Base-by-base conservation (phyloP, 257 asterid species). In the Leptodermis oblonga region DNA sequence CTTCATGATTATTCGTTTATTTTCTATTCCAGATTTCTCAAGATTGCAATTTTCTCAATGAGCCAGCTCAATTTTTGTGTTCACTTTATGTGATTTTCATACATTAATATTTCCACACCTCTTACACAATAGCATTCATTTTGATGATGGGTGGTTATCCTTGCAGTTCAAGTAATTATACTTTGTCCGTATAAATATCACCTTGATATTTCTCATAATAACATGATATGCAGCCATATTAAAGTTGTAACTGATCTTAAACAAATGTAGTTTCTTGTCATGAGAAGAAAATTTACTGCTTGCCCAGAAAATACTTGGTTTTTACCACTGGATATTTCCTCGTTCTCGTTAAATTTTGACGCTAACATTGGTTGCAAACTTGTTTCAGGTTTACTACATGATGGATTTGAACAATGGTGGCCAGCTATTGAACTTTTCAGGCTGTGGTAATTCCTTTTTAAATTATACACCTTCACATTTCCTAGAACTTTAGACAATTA, bases 381-480 rank as follows among this genome's bases (percentile, higher is more conserved):
- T 43, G 64, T 82, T 86, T 77, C 80, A 93, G 99, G 90, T 89
- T 56, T 93, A 93, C 77, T 93, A 90, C 85, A 90, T 93, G 95
- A 73, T 93, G 58, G 95, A 93, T 83, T 68, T 87, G 26, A 72
- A 88, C 73, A 85, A 88, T 56, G 83, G 83, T 70, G 91, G 81
- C 48, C 86, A 87, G 88, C 76, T 90, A 80, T 70, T 90, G 84
- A 89, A 93, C 82, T 90, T 74, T 89, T 84, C 99, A n/a, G 99
- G 99, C 64, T 93, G 99, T 69, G 99, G 99, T 93, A 89, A 85
- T 65, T 73, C 72, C 82, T 60, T 18, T 49, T 31, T 1, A 13
- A 48, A 9, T 46, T 25, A 61, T 34, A 18, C 13, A 51, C 7
- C 28, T 51, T 51, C 55, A 20, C 0, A 62, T 30, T 59, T 59